phyloP scores from a whole-genome alignment of 1,284 basidiomycete species.

The Trichosporon ovoides region DNA sequence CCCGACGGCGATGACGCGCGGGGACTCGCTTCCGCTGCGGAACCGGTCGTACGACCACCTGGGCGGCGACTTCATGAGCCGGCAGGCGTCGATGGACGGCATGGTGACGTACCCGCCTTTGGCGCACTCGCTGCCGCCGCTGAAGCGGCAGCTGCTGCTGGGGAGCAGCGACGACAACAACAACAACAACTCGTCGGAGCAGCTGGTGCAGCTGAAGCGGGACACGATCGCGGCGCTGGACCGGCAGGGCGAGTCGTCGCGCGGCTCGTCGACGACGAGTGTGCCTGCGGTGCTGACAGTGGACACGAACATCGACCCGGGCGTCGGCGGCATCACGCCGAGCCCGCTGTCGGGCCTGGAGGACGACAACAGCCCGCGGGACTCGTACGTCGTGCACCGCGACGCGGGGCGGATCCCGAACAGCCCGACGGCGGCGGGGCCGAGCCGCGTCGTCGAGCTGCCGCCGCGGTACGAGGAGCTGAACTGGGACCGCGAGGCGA shows the following conservation, averaged over 20 bases:
- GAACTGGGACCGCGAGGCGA: constrained; percentile 31
- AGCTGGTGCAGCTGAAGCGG: constrained; percentile 27
- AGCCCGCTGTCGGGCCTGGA: not conserved
- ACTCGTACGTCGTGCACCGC: constrained; percentile 39
- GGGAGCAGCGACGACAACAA: not conserved
- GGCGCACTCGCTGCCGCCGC: not conserved
- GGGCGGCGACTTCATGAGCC: constrained; percentile 16
- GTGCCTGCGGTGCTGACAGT: not conserved
- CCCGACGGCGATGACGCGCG: too few relatives aligned
- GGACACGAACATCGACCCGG: not conserved
- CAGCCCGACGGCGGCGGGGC: not conserved
- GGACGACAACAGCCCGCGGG: not conserved
- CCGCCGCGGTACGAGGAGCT: constrained; percentile 46
- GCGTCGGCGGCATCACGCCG: not conserved
- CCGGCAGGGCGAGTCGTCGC: not conserved
- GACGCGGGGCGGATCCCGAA: constrained; percentile 36
- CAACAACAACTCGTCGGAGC: not conserved
- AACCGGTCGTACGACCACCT: constrained; percentile 8
- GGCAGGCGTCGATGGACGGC: constrained; percentile 27
- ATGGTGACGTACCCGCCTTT: constrained; percentile 19
- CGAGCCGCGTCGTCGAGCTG: constrained; percentile 30
- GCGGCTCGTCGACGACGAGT: not conserved
- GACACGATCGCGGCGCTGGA: constrained; percentile 35
- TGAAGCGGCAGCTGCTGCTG: not conserved
- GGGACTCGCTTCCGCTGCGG: not conserved